Conservation (phyloP, 345 rosid species). For the Iberis pinnata region DNA sequence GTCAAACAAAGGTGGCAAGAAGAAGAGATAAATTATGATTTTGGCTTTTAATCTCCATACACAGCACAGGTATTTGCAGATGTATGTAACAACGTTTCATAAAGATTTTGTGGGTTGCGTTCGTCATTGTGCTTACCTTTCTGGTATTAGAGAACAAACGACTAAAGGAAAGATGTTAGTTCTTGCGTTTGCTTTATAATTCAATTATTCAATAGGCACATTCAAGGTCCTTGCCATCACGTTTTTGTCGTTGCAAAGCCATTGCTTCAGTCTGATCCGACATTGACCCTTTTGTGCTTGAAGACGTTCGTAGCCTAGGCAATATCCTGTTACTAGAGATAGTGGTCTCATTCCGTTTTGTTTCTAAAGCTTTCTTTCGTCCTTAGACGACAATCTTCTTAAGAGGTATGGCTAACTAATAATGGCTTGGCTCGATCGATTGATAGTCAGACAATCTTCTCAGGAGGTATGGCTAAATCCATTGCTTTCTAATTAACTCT, state of each 20-base stretch:
- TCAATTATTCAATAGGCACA: not conserved
- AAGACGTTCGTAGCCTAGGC: slow-evolving; percentile 63
- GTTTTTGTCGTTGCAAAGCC: not conserved
- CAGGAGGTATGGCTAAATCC: too few relatives aligned
- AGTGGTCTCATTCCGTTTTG: too few relatives aligned
- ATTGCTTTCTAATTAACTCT: too few relatives aligned
- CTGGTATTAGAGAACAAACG: not conserved
- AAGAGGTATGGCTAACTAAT: too few relatives aligned
- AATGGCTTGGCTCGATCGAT: too few relatives aligned
- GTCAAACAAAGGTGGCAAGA: slow-evolving; percentile 73
- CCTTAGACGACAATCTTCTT: too few relatives aligned
- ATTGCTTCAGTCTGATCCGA: slow-evolving; percentile 38
- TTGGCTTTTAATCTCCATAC: not conserved
- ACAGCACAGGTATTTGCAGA: slow-evolving; percentile 7
- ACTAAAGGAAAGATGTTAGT: not conserved
- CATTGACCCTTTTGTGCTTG: slow-evolving; percentile 61
- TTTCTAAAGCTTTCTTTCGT: too few relatives aligned
- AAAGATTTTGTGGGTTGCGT: not conserved
- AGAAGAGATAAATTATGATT: slow-evolving; percentile 52
- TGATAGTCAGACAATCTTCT: too few relatives aligned
- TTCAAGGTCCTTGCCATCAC: not conserved
- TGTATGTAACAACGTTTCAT: slow-evolving; percentile 1
- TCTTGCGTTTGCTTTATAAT: not conserved
- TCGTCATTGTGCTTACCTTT: not conserved
- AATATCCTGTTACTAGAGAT: slow-evolving; percentile 79